Percentiles rank a stretch among this genome's conserved stretches.
Conservation (phyloP, 176 grass and related monocot species). For the Dendrocalamus sinicus region DNA sequence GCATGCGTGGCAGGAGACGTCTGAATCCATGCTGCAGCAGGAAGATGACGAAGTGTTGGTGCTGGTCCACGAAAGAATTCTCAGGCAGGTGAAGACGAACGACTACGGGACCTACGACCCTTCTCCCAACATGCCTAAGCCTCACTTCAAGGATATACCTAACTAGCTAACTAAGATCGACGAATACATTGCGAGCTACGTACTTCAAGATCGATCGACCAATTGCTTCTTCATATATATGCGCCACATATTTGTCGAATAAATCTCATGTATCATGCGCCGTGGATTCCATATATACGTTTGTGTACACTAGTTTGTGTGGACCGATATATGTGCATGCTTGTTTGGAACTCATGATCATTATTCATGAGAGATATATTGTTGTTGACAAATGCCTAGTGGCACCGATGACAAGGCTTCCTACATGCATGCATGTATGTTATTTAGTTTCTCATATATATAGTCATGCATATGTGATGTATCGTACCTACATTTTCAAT, state of each 20-base stretch:
- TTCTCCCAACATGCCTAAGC: constrained; percentile 67
- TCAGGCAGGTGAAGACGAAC: constrained; percentile 61
- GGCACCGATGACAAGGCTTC: too few relatives aligned
- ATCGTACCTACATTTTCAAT: too few relatives aligned
- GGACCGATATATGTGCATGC: not conserved
- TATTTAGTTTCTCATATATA: too few relatives aligned
- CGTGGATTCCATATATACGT: not conserved
- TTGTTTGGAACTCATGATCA: not conserved
- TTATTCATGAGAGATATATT: not conserved
- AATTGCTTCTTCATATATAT: not conserved
- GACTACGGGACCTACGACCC: constrained; percentile 68
- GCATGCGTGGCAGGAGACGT: constrained; percentile 25
- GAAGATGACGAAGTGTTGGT: constrained; percentile 43
- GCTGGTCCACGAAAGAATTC: constrained; percentile 52
- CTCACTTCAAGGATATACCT: constrained; percentile 82
- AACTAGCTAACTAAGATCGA: constrained; percentile 46
- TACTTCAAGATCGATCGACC: constrained; percentile 2
- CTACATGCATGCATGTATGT: too few relatives aligned
- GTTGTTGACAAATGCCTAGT: not conserved
- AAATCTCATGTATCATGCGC: constrained; percentile 35
- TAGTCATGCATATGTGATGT: too few relatives aligned
- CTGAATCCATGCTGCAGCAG: constrained; percentile 33
- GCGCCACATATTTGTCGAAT: constrained; percentile 34
- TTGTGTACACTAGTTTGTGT: not conserved
- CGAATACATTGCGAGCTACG: not conserved